Evolutionary conservation across 2,329 filamentous ascomycete species (phyloP).

Genomic region (Ploettnerulaceae sp.): DNA sequence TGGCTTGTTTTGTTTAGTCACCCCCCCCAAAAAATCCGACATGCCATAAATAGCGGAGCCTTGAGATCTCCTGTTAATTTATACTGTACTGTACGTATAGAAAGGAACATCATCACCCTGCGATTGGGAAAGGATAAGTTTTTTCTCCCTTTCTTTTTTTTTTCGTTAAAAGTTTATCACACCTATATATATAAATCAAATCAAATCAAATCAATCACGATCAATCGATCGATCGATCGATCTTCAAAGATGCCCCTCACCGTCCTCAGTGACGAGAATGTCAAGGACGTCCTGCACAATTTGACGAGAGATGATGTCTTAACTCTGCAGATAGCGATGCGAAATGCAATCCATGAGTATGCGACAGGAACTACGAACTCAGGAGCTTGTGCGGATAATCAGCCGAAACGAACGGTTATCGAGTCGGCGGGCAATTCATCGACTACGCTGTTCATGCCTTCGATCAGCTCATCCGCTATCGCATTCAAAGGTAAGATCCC

Average conservation of each 20-base stretch:
- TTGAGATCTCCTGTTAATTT: neutral
- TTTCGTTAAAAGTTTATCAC: neutral
- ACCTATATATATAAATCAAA: neutral
- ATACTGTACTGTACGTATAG: neutral
- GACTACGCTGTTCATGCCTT: conserved; percentile 68
- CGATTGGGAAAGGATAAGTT: neutral
- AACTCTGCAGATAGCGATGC: conserved; percentile 45
- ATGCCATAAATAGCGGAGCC: conserved; percentile 2
- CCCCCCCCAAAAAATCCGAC: neutral
- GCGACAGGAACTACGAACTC: conserved; percentile 48
- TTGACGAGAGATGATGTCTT: conserved; percentile 50
- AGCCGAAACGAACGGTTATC: conserved; percentile 49
- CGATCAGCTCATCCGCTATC: conserved; percentile 56
- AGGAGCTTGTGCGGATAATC: conserved; percentile 42
- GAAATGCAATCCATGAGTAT: conserved; percentile 54
- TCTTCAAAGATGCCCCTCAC: conserved; percentile 48
- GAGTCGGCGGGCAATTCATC: conserved; percentile 48
- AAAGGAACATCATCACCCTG: neutral
- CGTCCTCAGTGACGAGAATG: conserved; percentile 53
- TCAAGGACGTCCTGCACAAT: conserved; percentile 49
- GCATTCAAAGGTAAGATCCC: conserved; percentile 57
- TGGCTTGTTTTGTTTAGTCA: neutral
- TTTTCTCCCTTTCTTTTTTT: neutral
- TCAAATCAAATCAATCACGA: neutral
- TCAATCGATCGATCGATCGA: neutral